A percentile compares a stretch with the other conserved stretches of the same genome.
Conservation (phyloP, 2,329 filamentous ascomycete species). For the Colletotrichum godetiae region DNA sequence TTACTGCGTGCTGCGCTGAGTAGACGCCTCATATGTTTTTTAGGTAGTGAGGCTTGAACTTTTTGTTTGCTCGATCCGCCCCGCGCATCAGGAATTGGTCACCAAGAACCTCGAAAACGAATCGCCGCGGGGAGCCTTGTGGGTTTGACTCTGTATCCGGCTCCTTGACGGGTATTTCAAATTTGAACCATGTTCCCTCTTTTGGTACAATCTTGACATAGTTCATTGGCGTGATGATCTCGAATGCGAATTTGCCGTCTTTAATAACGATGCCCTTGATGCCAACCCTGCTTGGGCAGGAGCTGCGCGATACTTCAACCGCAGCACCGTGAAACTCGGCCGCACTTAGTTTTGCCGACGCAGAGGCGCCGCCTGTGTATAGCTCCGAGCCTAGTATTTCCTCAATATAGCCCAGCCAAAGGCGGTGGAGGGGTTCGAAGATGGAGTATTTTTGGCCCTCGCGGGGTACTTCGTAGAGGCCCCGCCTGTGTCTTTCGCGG, state of each 20-base stretch:
- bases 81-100: conserved; percentile 87
- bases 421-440: conserved; percentile 79
- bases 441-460: conserved; percentile 77
- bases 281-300: conserved; percentile 85
- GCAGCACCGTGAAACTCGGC: conserved; percentile 93
- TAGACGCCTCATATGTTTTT: conserved; percentile 70
- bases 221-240: conserved; percentile 80
- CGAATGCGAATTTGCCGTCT: conserved; percentile 88
- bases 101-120: conserved; percentile 88
- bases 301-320: conserved; percentile 84
- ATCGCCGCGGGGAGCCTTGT: conserved; percentile 46
- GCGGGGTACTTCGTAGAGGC: conserved; percentile 80
- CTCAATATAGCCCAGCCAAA: conserved; percentile 89
- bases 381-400: conserved; percentile 78
- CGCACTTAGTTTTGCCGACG: conserved; percentile 81
- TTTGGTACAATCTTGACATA: conserved; percentile 86
- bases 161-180: conserved; percentile 68
- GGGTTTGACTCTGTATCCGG: conserved; percentile 34
- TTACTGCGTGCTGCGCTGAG: neutral
- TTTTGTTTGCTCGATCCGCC: conserved; percentile 87
- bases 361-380: conserved; percentile 64
- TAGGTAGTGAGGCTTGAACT: conserved; percentile 88
- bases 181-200: conserved; percentile 86
- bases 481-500: conserved; percentile 77
- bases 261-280: conserved; percentile 87